These are phyloP conservation scores for Colletotrichum sp. DNA, from an alignment of 2,329 filamentous ascomycete genomes.

Conservation along the genomic window DNA sequence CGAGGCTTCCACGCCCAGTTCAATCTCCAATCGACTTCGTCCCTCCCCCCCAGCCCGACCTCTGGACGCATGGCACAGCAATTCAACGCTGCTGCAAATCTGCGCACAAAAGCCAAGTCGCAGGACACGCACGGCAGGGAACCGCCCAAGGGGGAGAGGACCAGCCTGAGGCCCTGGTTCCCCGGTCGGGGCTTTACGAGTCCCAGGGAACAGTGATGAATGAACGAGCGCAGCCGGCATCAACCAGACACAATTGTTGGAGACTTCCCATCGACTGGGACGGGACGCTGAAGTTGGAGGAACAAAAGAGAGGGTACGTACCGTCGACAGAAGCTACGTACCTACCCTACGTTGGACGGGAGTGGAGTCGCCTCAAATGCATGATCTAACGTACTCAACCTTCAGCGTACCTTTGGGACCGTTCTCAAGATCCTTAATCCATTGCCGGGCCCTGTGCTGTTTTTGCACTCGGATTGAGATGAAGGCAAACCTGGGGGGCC, in stretches of 20 bases:
- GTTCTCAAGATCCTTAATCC: slow-evolving; percentile 1
- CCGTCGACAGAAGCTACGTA: background rate
- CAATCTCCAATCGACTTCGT: background rate
- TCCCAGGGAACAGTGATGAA: slow-evolving; percentile 6
- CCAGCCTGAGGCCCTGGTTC: slow-evolving; percentile 8
- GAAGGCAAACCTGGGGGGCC: background rate
- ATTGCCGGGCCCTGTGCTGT: background rate
- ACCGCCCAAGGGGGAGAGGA: background rate
- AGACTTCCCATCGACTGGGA: slow-evolving; percentile 8
- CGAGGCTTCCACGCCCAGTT: background rate
- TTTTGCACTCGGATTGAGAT: background rate
- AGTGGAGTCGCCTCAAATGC: slow-evolving; percentile 17
- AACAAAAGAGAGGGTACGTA: slow-evolving; percentile 12
- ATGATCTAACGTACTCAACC: slow-evolving; percentile 20
- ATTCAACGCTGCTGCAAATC: background rate
- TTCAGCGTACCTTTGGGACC: slow-evolving; percentile 18
- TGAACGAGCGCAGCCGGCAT: slow-evolving; percentile 16
- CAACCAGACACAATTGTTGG: slow-evolving; percentile 14
- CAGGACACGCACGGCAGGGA: slow-evolving; percentile 2
- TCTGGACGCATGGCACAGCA: background rate
- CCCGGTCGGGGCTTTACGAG: slow-evolving; percentile 1
- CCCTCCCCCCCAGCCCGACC: background rate
- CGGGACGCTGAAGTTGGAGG: slow-evolving; percentile 1
- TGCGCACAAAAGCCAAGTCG: background rate
- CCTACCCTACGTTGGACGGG: slow-evolving; percentile 1